A percentile compares a stretch with the other conserved stretches of the same genome.
phyloP scores from a whole-genome alignment of 1,284 basidiomycete species.

The Psilocybe mexicana region DNA sequence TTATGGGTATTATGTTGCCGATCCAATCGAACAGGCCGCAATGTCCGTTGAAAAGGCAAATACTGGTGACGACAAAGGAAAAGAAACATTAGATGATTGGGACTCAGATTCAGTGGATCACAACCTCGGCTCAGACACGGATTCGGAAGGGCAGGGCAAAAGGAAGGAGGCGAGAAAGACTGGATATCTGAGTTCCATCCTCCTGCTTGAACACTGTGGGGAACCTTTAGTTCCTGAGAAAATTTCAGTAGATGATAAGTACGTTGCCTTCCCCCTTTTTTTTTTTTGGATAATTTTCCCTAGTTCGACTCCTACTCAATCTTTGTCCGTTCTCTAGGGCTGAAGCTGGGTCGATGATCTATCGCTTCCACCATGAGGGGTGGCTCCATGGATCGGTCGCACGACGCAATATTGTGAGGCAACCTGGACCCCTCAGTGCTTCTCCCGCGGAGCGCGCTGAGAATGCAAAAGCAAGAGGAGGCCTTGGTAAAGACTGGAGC shows the following conservation, averaged over 20 bases:
- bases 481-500: slow-evolving; percentile 29
- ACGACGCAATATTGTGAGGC: slow-evolving; percentile 46
- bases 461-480: slow-evolving; percentile 21
- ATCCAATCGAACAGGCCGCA: slow-evolving; percentile 8
- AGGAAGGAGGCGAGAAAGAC: neutral
- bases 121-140: neutral
- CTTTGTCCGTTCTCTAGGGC: slow-evolving; percentile 26
- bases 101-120: neutral
- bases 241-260: slow-evolving; percentile 38
- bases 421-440: slow-evolving; percentile 43
- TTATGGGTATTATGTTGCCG: slow-evolving; percentile 52
- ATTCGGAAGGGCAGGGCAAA: neutral
- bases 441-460: slow-evolving; percentile 29
- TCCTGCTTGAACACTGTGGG: slow-evolving; percentile 55
- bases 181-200: slow-evolving; percentile 41
- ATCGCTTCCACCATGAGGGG: slow-evolving; percentile 40
- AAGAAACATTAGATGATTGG: neutral
- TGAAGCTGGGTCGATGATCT: slow-evolving; percentile 44
- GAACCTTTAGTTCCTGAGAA: slow-evolving; percentile 29
- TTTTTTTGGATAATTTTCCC: neutral
- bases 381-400: slow-evolving; percentile 45
- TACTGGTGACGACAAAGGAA: neutral
- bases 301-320: neutral
- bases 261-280: slow-evolving; percentile 5
- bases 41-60: neutral